A percentile compares a stretch with the other conserved stretches of the same genome.
Conservation (phyloP, 441 rosid genomes). For the Manihot esculenta region DNA sequence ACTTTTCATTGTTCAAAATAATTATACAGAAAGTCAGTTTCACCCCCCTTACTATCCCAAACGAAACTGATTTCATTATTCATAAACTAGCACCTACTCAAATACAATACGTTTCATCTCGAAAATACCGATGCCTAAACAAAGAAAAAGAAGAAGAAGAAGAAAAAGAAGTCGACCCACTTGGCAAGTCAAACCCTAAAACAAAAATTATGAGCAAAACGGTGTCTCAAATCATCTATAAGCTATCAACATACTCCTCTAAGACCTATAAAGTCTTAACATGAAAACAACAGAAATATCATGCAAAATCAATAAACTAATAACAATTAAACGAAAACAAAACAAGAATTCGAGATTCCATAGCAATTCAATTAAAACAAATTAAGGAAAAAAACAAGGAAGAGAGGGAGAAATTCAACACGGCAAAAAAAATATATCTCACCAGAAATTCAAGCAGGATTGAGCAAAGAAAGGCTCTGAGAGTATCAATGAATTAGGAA, state of each 20-base stretch:
- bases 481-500: constrained; percentile 20
- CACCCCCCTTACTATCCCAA: background rate
- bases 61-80: background rate
- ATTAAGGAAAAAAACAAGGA: background rate
- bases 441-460: constrained; percentile 32
- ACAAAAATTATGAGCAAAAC: background rate
- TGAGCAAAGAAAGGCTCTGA: constrained; percentile 12
- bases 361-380: constrained; percentile 2
- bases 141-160: too few species aligned
- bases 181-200: constrained; percentile 5
- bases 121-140: background rate
- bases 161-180: background rate
- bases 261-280: background rate
- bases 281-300: background rate
- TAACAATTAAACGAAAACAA: background rate
- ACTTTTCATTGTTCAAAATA: background rate
- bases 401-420: too few species aligned
- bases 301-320: constrained; percentile 6
- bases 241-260: background rate
- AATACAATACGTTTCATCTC: background rate
- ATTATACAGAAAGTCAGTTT: background rate
- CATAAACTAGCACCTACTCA: background rate
- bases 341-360: background rate
- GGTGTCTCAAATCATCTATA: background rate
- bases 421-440: constrained; percentile 20